Percentiles rank a stretch among this genome's conserved stretches.
These are phyloP conservation scores for Phialocephala sp. DNA, from an alignment of 2,329 filamentous ascomycete species.

Conservation along the genomic window DNA sequence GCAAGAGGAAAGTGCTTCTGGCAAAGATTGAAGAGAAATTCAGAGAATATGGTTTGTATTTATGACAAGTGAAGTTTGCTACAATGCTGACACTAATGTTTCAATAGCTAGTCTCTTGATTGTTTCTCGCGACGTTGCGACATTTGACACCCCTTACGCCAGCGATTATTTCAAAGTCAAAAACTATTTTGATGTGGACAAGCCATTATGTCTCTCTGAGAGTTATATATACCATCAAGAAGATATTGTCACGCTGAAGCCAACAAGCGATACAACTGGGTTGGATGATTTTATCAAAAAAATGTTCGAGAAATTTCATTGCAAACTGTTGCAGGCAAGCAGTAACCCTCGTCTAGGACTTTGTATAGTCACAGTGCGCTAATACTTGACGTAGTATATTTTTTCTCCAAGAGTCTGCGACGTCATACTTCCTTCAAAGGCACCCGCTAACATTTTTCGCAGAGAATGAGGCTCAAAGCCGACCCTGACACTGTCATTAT, in stretches of 20 bases:
- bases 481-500: slow-evolving; percentile 12
- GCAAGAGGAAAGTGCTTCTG: slow-evolving; percentile 17
- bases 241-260: slow-evolving; percentile 47
- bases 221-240: slow-evolving; percentile 44
- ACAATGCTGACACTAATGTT: not conserved
- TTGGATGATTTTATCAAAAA: slow-evolving; percentile 45
- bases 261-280: slow-evolving; percentile 47
- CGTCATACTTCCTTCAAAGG: too few species aligned
- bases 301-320: not conserved
- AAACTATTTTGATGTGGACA: slow-evolving; percentile 38
- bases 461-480: too few species aligned
- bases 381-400: not conserved
- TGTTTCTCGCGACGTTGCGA: slow-evolving; percentile 36
- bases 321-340: not conserved
- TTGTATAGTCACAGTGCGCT: not conserved
- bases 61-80: too few species aligned
- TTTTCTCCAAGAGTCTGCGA: not conserved
- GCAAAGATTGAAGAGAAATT: slow-evolving; percentile 26
- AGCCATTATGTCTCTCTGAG: slow-evolving; percentile 31
- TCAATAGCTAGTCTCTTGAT: slow-evolving; percentile 26
- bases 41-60: slow-evolving; percentile 30
- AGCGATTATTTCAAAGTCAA: slow-evolving; percentile 42
- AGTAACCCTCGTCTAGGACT: too few species aligned
- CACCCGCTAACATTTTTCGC: too few species aligned
- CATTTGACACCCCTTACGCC: slow-evolving; percentile 38